Conservation (phyloP, 495 filamentous ascomycete genomes). For the Durotheca rogersii region DNA sequence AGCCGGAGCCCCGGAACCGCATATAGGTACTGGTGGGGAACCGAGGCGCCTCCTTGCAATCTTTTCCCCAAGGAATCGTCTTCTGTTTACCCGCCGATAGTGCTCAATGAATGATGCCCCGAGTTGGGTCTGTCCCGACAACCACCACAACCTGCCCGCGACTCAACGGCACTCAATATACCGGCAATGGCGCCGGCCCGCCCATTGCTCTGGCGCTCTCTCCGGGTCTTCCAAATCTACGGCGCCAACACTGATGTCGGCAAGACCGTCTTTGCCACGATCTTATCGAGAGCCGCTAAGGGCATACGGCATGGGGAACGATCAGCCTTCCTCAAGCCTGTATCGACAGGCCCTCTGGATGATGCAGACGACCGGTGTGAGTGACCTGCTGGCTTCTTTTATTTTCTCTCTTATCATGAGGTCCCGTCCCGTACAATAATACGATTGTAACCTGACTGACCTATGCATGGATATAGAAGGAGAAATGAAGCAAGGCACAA, state of each 20-base stretch:
- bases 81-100: too few relatives aligned
- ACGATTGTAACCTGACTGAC: constrained; percentile 5
- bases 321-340: constrained; percentile 69
- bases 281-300: constrained; percentile 63
- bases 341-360: constrained; percentile 66
- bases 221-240: constrained; percentile 68
- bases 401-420: neutral
- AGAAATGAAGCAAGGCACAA: neutral
- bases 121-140: too few relatives aligned
- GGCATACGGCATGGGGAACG: constrained; percentile 43
- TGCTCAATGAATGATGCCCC: too few relatives aligned
- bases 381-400: neutral
- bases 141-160: neutral
- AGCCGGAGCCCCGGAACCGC: too few relatives aligned
- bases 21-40: too few relatives aligned
- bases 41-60: too few relatives aligned
- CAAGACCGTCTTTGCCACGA: constrained; percentile 72
- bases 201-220: constrained; percentile 59
- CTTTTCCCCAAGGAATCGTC: too few relatives aligned
- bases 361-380: constrained; percentile 68
- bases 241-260: constrained; percentile 81
- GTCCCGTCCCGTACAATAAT: too few relatives aligned
- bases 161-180: neutral
- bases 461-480: constrained; percentile 4
- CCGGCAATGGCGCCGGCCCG: constrained; percentile 30